These are phyloP conservation scores for Saturnispora ahearnii DNA, from an alignment of 805 yeast genomes.

Conservation along the genomic window DNA sequence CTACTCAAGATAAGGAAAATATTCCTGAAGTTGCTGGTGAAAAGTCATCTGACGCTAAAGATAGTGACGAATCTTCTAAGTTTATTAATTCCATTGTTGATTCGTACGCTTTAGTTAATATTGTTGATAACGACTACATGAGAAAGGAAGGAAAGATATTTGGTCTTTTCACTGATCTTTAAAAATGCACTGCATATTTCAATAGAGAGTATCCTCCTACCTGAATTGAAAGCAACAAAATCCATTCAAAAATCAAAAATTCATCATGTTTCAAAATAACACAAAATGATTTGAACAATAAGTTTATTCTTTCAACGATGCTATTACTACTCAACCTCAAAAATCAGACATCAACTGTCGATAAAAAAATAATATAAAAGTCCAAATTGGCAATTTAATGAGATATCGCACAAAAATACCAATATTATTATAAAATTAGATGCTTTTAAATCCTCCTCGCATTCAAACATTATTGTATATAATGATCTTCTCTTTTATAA, in stretches of 20 bases:
- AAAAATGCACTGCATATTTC: not conserved
- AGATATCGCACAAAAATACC: conserved; percentile 2
- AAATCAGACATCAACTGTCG: conserved; percentile 16
- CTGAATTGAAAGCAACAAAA: not conserved
- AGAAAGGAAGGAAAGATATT: conserved; percentile 46
- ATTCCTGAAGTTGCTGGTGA: conserved; percentile 13
- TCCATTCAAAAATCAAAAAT: not conserved
- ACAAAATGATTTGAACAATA: not conserved
- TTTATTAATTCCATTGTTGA: conserved; percentile 41
- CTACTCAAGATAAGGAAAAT: conserved; percentile 27
- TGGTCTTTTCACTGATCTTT: conserved; percentile 36
- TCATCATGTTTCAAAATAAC: no score
- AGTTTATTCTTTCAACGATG: not conserved
- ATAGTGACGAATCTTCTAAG: conserved; percentile 22
- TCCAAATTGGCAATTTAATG: conserved; percentile 4
- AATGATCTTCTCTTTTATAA: conserved; percentile 4
- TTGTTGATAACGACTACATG: conserved; percentile 80
- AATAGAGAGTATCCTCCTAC: not conserved
- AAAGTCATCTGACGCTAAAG: conserved; percentile 13
- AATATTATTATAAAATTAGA: conserved; percentile 1
- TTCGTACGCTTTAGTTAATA: conserved; percentile 68
- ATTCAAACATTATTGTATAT: not conserved
- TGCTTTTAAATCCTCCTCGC: not conserved
- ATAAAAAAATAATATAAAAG: not conserved
- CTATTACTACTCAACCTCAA: not conserved